Percentiles rank a stretch among this genome's conserved stretches.
phyloP scores from a whole-genome alignment of 176 grass and related monocot genomes.

The Zizania latifolia region DNA sequence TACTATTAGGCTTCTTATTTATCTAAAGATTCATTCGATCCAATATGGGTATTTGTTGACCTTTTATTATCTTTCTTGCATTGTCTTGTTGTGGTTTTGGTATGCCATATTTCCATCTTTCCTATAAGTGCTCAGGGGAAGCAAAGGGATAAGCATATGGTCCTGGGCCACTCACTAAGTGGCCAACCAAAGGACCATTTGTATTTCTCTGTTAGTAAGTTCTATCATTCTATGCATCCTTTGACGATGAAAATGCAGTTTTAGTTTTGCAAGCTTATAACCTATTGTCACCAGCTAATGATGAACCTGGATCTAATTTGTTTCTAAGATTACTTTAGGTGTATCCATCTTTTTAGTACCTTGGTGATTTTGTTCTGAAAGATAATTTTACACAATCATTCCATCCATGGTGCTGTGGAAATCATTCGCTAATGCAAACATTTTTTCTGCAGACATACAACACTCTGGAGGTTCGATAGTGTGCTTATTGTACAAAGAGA shows the following conservation, averaged over 20 bases:
- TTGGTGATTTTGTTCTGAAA: neutral
- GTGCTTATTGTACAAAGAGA: conserved; percentile 24
- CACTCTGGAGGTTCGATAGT: neutral
- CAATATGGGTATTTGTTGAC: neutral
- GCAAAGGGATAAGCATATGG: neutral
- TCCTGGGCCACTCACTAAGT: neutral
- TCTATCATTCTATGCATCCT: neutral
- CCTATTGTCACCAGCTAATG: neutral
- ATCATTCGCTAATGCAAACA: conserved; percentile 14
- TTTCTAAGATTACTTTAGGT: neutral
- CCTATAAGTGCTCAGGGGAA: neutral
- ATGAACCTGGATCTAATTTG: neutral
- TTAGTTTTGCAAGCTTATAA: neutral
- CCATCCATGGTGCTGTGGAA: neutral
- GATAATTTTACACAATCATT: neutral
- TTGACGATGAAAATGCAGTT: neutral
- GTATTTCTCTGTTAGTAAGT: neutral
- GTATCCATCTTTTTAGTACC: neutral
- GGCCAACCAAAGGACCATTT: neutral
- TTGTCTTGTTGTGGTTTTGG: neutral
- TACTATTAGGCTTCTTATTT: neutral
- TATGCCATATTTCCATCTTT: neutral
- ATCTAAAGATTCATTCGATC: neutral
- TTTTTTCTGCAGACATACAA: conserved; percentile 21
- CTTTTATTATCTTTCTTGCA: neutral